These are phyloP conservation scores for Aspergillus conjunctus DNA, from an alignment of 495 filamentous ascomycete genomes.

Conservation along the genomic window DNA sequence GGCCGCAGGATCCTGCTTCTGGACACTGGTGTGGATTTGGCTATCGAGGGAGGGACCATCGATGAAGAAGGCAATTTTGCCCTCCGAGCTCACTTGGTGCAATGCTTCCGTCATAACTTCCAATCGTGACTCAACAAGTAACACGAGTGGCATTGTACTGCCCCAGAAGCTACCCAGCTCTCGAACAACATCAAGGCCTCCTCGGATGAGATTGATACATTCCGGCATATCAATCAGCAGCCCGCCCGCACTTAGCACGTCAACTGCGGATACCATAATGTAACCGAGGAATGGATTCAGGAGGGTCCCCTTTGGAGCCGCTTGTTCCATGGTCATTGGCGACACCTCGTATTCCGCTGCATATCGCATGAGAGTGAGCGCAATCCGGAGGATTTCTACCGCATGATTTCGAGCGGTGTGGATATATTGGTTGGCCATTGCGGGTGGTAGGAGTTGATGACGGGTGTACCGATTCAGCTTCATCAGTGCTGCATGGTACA, in stretches of 20 bases:
- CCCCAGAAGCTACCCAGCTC: slow-evolving; percentile 40
- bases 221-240: slow-evolving; percentile 37
- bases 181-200: slow-evolving; percentile 42
- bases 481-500: slow-evolving; percentile 62
- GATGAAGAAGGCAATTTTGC: slow-evolving; percentile 38
- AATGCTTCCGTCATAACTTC: slow-evolving; percentile 33
- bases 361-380: slow-evolving; percentile 32
- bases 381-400: slow-evolving; percentile 42
- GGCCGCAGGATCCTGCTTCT: slow-evolving; percentile 23
- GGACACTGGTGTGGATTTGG: slow-evolving; percentile 29
- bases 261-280: slow-evolving; percentile 47
- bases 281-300: slow-evolving; percentile 50
- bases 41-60: slow-evolving; percentile 38
- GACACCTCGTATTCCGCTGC: slow-evolving; percentile 27
- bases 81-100: slow-evolving; percentile 27
- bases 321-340: slow-evolving; percentile 22
- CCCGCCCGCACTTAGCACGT: slow-evolving; percentile 48
- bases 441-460: slow-evolving; percentile 33
- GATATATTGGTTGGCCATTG: slow-evolving; percentile 40
- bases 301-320: slow-evolving; percentile 20
- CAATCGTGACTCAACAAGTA: slow-evolving; percentile 35
- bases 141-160: slow-evolving; percentile 31
- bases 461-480: slow-evolving; percentile 64
- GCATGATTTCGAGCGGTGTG: slow-evolving; percentile 46
- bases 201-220: slow-evolving; percentile 49